These are phyloP conservation scores for Vanderwaltozyma tropicalis DNA, from an alignment of 805 yeast genomes.

Conservation along the genomic window DNA sequence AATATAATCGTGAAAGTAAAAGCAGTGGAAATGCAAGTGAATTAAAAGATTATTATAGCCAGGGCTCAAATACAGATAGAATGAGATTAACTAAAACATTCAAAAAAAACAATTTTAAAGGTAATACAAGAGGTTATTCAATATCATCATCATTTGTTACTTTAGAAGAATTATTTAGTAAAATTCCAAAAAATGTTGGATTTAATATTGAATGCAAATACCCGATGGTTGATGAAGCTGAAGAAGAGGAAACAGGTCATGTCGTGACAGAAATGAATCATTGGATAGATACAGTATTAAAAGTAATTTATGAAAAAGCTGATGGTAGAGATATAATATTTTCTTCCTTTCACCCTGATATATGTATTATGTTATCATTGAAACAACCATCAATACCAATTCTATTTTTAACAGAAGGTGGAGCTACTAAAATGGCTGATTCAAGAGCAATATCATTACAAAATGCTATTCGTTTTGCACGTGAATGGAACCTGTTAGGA, in stretches of 20 bases:
- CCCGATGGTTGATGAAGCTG: conserved; percentile 91
- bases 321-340: conserved; percentile 78
- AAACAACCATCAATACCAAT: conserved; percentile 93
- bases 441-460: conserved; percentile 79
- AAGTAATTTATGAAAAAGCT: conserved; percentile 67
- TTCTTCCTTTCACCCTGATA: conserved; percentile 91
- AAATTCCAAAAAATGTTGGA: conserved; percentile 75
- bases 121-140: conserved; percentile 81
- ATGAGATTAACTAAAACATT: conserved; percentile 84
- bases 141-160: conserved; percentile 91
- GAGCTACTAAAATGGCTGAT: conserved; percentile 81
- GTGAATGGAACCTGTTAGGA: conserved; percentile 84
- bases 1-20: not conserved
- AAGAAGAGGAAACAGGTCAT: conserved; percentile 79
- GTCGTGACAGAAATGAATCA: conserved; percentile 72
- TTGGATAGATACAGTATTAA: conserved; percentile 80
- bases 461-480: conserved; percentile 83
- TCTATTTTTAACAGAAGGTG: conserved; percentile 80
- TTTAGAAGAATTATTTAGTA: conserved; percentile 68
- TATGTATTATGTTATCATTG: conserved; percentile 72
- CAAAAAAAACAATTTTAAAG: conserved; percentile 79
- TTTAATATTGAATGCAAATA: conserved; percentile 92
- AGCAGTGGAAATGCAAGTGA: not conserved
- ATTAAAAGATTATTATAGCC: conserved; percentile 1
- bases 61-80: conserved; percentile 34